Conservation (phyloP, 805 yeast species). For the Middelhovenomyces tepae region DNA sequence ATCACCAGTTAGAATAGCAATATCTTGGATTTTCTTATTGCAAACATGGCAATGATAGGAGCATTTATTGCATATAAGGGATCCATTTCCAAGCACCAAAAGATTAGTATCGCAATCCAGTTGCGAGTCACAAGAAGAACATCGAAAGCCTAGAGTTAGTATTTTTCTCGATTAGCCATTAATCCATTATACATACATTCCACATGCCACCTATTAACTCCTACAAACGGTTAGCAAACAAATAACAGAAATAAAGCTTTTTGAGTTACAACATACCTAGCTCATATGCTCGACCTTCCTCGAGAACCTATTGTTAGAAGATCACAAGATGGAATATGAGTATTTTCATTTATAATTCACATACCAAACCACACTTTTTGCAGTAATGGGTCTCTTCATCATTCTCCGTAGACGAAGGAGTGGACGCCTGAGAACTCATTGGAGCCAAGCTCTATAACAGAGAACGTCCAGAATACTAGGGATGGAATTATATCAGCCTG, state of each 20-base stretch:
- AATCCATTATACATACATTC: slow-evolving; percentile 39
- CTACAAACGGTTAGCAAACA: slow-evolving; percentile 24
- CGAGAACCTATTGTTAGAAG: slow-evolving; percentile 44
- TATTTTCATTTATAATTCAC: slow-evolving; percentile 11
- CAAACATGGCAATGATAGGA: slow-evolving; percentile 87
- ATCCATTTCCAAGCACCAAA: slow-evolving; percentile 87
- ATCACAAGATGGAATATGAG: background rate
- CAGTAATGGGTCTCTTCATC: slow-evolving; percentile 20
- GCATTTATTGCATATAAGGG: slow-evolving; percentile 80
- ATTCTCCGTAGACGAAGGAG: slow-evolving; percentile 3
- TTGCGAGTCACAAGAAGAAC: slow-evolving; percentile 72
- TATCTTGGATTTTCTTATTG: slow-evolving; percentile 77
- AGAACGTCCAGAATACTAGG: too few species aligned
- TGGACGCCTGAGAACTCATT: slow-evolving; percentile 2
- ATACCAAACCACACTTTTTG: slow-evolving; percentile 15
- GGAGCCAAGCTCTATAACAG: too few species aligned
- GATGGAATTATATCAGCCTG: too few species aligned
- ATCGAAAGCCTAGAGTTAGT: slow-evolving; percentile 44
- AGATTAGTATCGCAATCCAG: slow-evolving; percentile 85
- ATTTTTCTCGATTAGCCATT: background rate
- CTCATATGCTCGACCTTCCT: slow-evolving; percentile 92
- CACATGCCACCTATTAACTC: slow-evolving; percentile 94
- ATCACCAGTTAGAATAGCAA: slow-evolving; percentile 91
- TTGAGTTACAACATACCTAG: slow-evolving; percentile 33
- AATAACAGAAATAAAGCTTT: background rate